phyloP scores from a whole-genome alignment of 2,329 filamentous ascomycete genomes.

The Sarocladiaceae sp. region DNA sequence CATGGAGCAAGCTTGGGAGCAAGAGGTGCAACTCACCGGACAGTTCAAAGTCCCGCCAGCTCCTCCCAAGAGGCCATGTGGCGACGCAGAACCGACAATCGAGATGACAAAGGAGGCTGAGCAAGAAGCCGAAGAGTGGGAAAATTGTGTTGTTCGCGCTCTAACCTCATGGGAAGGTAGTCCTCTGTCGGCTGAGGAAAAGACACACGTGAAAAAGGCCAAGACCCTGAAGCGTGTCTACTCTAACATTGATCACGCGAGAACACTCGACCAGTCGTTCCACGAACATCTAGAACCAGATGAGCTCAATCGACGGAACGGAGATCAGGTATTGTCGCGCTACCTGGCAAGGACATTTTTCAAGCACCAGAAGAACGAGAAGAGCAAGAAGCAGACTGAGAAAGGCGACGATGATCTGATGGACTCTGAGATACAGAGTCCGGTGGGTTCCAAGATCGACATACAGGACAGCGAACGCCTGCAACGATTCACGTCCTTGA shows the following conservation, averaged over 20 bases:
- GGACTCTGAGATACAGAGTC: background rate
- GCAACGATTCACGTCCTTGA: background rate
- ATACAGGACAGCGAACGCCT: background rate
- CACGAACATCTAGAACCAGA: slow-evolving; percentile 2
- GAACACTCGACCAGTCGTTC: slow-evolving; percentile 1
- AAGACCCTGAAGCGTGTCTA: background rate
- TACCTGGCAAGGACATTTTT: background rate
- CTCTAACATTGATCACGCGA: background rate
- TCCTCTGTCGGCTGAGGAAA: background rate
- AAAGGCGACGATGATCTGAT: background rate
- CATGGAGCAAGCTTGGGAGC: background rate
- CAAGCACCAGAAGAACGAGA: background rate
- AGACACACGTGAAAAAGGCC: background rate
- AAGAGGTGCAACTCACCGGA: background rate
- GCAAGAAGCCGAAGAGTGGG: background rate
- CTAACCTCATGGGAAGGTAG: background rate
- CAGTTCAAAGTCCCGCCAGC: background rate
- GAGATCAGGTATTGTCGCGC: slow-evolving; percentile 2
- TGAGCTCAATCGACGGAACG: slow-evolving; percentile 3
- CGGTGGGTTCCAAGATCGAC: background rate
- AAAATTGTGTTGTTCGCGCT: background rate
- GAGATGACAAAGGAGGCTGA: background rate
- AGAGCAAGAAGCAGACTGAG: background rate
- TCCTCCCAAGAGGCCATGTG: background rate
- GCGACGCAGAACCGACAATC: background rate